Evolutionary conservation across 1,284 basidiomycete genomes (phyloP), one percentile per base, ranked within the genome.

Genomic region (Ceratobasidium sp.): DNA sequence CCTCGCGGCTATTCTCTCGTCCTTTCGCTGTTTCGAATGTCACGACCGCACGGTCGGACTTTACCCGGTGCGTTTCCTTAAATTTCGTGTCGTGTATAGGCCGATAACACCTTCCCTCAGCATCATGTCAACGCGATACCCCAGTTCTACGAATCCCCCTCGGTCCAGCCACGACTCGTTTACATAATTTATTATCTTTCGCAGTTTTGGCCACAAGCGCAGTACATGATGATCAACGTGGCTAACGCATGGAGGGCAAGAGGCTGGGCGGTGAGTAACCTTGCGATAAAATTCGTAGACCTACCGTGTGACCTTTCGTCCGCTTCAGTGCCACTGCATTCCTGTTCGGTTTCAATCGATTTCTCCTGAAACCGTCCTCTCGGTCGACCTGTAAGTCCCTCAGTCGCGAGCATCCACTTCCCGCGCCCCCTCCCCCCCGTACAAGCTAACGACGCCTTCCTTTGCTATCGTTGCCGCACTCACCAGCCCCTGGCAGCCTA

Each of bases 201-300:
- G 22, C 62, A 64, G 31, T 64, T 64, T 29, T 64, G 43, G 39
- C 62, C 62, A 2, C 39, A 64, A 22, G 62, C 62, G 14, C 29
- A 64, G 24, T 43, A 64, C 31, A 24, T 46, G 19, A 22, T 22
- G 39, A 16, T 46, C 9, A 8, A 14, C 13, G 31, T 64, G 2
- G 13, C 41, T 6, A 29, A 43, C 5, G 13, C 22, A 24, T 64
- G 62, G 62, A 29, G 5, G 11, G 11, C 9, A 19, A 16, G 29
- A 27, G 62, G 62, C 4, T 64, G 62, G 62, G n/a, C 39, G 14
- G 62, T 64, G 14, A 64, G 62, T 63, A 4, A 37, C 34, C 9
- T 9, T 27, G 6, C 6, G 34, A 37, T n/a, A n/a, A n/a, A n/a
- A n/a, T n/a, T n/a, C n/a, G n/a, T n/a, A n/a, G n/a, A n/a, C n/a